These are phyloP conservation scores for Oryza nivara DNA, from an alignment of 176 grass and related monocot species.

Conservation along the genomic window DNA sequence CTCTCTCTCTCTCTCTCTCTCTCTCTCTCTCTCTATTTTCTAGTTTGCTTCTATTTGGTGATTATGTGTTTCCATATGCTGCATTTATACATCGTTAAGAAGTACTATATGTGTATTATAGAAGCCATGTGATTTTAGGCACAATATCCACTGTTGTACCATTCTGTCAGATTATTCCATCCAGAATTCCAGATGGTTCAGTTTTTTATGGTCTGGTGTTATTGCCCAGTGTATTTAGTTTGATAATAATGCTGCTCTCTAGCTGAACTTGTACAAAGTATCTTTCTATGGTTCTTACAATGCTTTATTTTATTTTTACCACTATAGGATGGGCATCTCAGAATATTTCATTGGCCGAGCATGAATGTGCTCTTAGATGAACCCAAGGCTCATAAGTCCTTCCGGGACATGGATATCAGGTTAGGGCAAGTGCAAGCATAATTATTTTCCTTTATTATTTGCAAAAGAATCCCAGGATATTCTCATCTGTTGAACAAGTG, in stretches of 20 bases:
- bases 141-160: not conserved
- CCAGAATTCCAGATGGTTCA: not conserved
- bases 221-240: not conserved
- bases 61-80: not conserved
- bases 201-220: constrained; percentile 26
- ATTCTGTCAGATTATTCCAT: constrained; percentile 21
- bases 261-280: not conserved
- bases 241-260: constrained; percentile 24
- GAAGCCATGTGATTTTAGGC: not conserved
- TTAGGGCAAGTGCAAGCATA: constrained; percentile 32
- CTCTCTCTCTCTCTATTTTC: not conserved
- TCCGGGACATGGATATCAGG: constrained; percentile 99
- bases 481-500: constrained; percentile 22
- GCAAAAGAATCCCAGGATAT: not conserved
- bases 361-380: constrained; percentile 87
- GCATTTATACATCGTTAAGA: not conserved
- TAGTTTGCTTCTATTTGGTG: not conserved
- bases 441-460: constrained; percentile 21
- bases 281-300: constrained; percentile 10
- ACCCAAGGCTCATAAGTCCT: constrained; percentile 95
- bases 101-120: not conserved
- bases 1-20: not conserved
- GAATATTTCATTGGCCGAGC: constrained; percentile 95
- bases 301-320: constrained; percentile 26
- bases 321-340: constrained; percentile 86